Conservation (phyloP, 495 filamentous ascomycete genomes). For the Tuber indicum region DNA sequence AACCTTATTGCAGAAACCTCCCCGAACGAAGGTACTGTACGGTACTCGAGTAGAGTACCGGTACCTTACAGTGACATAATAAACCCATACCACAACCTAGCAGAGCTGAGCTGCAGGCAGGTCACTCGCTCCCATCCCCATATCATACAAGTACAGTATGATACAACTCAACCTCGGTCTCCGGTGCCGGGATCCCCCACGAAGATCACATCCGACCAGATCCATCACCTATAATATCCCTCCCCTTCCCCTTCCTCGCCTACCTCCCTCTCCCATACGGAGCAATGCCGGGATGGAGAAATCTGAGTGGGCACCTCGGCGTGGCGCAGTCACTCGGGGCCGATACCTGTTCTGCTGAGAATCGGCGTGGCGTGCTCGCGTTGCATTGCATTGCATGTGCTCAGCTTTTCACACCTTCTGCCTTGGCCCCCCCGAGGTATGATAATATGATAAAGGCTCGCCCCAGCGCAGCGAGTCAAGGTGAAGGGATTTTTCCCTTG, state of each 20-base stretch:
- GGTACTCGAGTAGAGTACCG: no score
- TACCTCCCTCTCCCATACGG: not conserved
- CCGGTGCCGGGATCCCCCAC: not conserved
- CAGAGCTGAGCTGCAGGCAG: not conserved
- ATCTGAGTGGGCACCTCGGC: not conserved
- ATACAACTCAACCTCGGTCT: not conserved
- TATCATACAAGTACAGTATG: not conserved
- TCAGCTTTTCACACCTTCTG: not conserved
- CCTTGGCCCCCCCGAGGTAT: not conserved
- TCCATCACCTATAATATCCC: not conserved
- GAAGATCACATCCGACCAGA: conserved; percentile 1
- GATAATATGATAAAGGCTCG: not conserved
- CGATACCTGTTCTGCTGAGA: conserved; percentile 4
- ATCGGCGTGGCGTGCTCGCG: not conserved
- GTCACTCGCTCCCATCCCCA: not conserved
- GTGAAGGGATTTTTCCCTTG: not conserved
- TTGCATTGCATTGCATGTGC: not conserved
- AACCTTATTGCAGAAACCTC: not conserved
- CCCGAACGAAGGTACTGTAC: not conserved
- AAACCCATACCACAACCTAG: not conserved
- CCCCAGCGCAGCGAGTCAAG: not conserved
- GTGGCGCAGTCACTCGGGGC: not conserved
- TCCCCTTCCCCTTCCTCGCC: not conserved
- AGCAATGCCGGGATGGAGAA: not conserved
- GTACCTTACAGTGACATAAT: not conserved